Evolutionary conservation across 768 basidiomycete genomes (phyloP).

Genomic region (Fomitopsis pulvina): DNA sequence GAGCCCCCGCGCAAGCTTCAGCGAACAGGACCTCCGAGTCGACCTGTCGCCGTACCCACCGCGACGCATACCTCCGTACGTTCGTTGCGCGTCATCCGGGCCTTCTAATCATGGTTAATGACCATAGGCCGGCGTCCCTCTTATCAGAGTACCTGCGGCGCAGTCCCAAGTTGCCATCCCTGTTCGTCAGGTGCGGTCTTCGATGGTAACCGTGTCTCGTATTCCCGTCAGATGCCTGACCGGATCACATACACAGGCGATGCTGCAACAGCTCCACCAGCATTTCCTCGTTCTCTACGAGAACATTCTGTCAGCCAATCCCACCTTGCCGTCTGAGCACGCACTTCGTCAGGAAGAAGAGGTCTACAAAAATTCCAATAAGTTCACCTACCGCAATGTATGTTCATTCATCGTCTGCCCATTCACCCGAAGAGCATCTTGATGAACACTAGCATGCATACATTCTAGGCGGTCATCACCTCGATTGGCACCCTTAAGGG

Average conservation of each 20-base stretch:
- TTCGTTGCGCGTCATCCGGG: background rate
- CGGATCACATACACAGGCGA: constrained; percentile 40
- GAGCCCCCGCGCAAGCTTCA: constrained; percentile 66
- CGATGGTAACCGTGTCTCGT: background rate
- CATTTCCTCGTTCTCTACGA: constrained; percentile 69
- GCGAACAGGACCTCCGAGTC: constrained; percentile 39
- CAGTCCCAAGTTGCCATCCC: constrained; percentile 67
- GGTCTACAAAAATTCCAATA: constrained; percentile 66
- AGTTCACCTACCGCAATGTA: constrained; percentile 81
- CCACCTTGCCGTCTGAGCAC: constrained; percentile 67
- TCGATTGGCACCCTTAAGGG: constrained; percentile 46
- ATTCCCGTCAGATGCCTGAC: background rate
- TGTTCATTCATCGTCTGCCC: constrained; percentile 15
- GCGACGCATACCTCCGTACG: constrained; percentile 28
- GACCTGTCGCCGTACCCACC: constrained; percentile 37
- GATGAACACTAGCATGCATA: constrained; percentile 4
- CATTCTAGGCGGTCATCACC: constrained; percentile 41
- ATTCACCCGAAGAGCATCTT: constrained; percentile 9
- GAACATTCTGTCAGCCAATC: constrained; percentile 42
- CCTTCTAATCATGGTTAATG: background rate
- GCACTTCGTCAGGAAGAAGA: constrained; percentile 78
- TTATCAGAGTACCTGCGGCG: constrained; percentile 59
- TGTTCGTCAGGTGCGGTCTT: constrained; percentile 56
- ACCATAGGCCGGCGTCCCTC: constrained; percentile 51
- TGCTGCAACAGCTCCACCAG: constrained; percentile 70